Percentiles rank a stretch among this genome's conserved stretches.
These are phyloP conservation scores for Chloris gayana DNA, from an alignment of 176 grass and related monocot species.

Conservation along the genomic window DNA sequence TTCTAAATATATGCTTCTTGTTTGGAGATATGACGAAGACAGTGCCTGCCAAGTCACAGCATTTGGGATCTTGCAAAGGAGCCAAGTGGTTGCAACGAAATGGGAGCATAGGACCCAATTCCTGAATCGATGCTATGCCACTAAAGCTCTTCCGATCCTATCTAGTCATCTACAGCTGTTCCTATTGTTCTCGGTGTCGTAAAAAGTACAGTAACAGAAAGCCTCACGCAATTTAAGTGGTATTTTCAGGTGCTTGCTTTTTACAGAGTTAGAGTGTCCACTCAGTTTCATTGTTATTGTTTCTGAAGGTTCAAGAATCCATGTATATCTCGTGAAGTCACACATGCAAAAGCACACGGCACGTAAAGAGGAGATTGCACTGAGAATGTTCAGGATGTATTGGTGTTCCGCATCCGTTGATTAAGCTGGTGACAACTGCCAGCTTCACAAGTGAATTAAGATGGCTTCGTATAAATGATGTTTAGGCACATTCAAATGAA, in stretches of 20 bases:
- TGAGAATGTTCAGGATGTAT: neutral
- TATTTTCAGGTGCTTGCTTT: slow-evolving; percentile 13
- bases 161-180: neutral
- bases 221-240: neutral
- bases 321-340: neutral
- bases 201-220: slow-evolving; percentile 2
- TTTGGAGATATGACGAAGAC: neutral
- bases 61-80: slow-evolving; percentile 7
- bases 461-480: neutral
- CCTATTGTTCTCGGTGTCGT: neutral
- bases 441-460: neutral
- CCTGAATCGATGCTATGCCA: slow-evolving; percentile 40
- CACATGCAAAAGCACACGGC: slow-evolving; percentile 4
- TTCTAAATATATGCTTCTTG: slow-evolving; percentile 7
- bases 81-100: neutral
- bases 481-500: neutral
- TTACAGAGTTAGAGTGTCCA: neutral
- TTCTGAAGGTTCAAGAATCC: neutral
- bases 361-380: neutral
- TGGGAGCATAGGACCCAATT: slow-evolving; percentile 21
- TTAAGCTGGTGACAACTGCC: neutral
- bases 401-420: neutral
- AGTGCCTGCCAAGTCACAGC: slow-evolving; percentile 45
- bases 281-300: neutral
- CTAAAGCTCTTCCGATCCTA: neutral